A percentile compares a stretch with the other conserved stretches of the same genome.
phyloP scores from a whole-genome alignment of 805 yeast species.

The Candida maltosa region DNA sequence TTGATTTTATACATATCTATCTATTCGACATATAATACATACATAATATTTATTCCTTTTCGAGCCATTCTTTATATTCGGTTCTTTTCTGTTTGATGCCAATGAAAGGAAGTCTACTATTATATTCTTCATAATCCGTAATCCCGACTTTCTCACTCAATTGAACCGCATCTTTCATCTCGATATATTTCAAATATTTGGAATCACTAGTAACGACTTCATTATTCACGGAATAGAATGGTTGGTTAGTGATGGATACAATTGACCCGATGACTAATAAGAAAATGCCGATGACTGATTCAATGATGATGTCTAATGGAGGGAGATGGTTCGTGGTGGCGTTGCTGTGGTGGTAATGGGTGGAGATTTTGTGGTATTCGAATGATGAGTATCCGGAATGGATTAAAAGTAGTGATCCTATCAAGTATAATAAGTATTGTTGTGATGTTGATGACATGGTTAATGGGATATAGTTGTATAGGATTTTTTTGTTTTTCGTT shows the following conservation, averaged over 20 bases:
- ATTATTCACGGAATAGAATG: constrained; percentile 19
- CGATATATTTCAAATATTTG: constrained; percentile 43
- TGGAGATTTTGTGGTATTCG: constrained; percentile 42
- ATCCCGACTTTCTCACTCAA: constrained; percentile 47
- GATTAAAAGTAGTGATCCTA: constrained; percentile 22
- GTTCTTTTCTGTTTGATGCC: constrained; percentile 45
- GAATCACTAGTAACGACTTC: constrained; percentile 25
- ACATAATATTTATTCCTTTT: not conserved
- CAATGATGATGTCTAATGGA: constrained; percentile 51
- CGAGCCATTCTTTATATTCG: constrained; percentile 39
- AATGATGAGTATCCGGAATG: constrained; percentile 56
- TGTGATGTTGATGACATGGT: not conserved
- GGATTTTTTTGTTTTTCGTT: no score
- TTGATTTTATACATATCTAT: constrained; percentile 1
- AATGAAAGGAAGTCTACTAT: constrained; percentile 50
- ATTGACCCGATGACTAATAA: constrained; percentile 40
- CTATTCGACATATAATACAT: constrained; percentile 1
- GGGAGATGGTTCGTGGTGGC: no score
- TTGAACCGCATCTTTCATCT: constrained; percentile 43
- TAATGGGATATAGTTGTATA: no score
- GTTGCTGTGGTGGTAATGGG: constrained; percentile 8
- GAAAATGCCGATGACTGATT: constrained; percentile 46
- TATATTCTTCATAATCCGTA: constrained; percentile 44
- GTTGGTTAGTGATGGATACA: constrained; percentile 21
- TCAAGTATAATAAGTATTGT: constrained; percentile 8